phyloP scores from a whole-genome alignment of 345 rosid species.

The Acer yangbiense region DNA sequence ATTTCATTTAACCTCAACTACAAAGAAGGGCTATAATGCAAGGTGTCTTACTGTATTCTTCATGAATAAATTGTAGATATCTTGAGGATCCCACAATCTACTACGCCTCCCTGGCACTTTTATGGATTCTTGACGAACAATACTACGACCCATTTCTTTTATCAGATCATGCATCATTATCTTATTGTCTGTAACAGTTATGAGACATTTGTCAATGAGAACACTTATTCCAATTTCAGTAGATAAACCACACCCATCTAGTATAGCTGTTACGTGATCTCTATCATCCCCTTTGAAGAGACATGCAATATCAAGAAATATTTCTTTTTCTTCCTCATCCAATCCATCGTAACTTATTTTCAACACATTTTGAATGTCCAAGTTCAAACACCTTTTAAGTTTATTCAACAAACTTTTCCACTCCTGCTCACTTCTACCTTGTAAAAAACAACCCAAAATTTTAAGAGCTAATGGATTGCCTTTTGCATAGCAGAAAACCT shows the following conservation, averaged over 20 bases:
- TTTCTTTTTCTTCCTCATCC: neutral
- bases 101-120: neutral
- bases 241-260: conserved; percentile 9
- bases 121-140: conserved; percentile 16
- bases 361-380: neutral
- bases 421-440: neutral
- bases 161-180: conserved; percentile 12
- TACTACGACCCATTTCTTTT: neutral
- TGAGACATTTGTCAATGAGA: conserved; percentile 8
- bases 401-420: neutral
- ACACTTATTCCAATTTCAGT: neutral
- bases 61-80: neutral
- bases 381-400: neutral
- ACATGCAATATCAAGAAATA: neutral
- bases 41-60: conserved; percentile 7
- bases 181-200: neutral
- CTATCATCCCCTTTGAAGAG: neutral
- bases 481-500: neutral
- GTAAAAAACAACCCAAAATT: neutral
- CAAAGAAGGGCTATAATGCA: neutral
- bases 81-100: conserved; percentile 16
- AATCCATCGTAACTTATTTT: neutral
- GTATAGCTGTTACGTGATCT: neutral
- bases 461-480: neutral
- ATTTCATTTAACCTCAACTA: neutral